Percentiles rank a stretch among this genome's conserved stretches.
phyloP scores from a whole-genome alignment of 305 asterid genomes.

The Fraxinus sp. region DNA sequence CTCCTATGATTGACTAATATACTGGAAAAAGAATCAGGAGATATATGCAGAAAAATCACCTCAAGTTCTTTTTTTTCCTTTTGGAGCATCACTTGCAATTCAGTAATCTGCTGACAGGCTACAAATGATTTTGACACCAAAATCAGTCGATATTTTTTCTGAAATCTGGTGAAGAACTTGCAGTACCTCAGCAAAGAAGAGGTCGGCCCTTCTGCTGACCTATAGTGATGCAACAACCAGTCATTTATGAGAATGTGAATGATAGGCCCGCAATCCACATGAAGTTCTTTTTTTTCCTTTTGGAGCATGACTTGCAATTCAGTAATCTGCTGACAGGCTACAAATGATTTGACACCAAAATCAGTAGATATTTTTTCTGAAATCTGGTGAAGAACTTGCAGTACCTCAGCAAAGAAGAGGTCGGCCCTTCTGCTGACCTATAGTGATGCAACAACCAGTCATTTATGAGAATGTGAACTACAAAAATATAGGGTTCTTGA shows the following conservation, averaged over 20 bases:
- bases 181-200: slow-evolving; percentile 56
- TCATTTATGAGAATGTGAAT: slow-evolving; percentile 28
- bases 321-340: slow-evolving; percentile 42
- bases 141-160: slow-evolving; percentile 36
- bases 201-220: slow-evolving; percentile 50
- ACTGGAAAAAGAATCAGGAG: slow-evolving; percentile 21
- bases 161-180: slow-evolving; percentile 52
- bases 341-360: slow-evolving; percentile 37
- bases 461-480: slow-evolving; percentile 26
- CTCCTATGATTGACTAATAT: background rate
- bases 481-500: slow-evolving; percentile 22
- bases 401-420: slow-evolving; percentile 56
- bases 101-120: slow-evolving; percentile 45
- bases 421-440: slow-evolving; percentile 55
- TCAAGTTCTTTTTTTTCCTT: slow-evolving; percentile 61
- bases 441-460: slow-evolving; percentile 24
- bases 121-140: slow-evolving; percentile 38
- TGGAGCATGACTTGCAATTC: slow-evolving; percentile 59
- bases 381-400: slow-evolving; percentile 51
- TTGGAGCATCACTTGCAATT: slow-evolving; percentile 34
- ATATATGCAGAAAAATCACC: slow-evolving; percentile 41
- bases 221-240: slow-evolving; percentile 31
- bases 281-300: too few species aligned
- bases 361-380: slow-evolving; percentile 38
- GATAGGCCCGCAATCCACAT: too few species aligned